Evolutionary conservation across 208 protist species (phyloP).

Genomic region (Sergeia podlipaevii): DNA sequence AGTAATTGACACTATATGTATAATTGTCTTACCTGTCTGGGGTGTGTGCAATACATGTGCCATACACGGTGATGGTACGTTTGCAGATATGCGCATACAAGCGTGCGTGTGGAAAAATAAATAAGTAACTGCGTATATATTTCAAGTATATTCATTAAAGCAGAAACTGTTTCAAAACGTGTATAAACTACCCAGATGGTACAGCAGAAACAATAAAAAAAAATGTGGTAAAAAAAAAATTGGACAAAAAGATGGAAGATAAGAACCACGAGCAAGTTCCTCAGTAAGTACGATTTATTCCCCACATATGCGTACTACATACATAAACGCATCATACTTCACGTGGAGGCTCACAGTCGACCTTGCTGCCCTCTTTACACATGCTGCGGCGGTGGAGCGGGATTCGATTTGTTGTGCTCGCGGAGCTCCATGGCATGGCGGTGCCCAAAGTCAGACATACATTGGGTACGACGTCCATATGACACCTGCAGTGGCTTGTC

Average conservation of each 20-base stretch:
- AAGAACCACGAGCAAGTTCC: neutral
- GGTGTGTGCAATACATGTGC: no score
- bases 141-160: no score
- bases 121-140: no score
- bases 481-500: slow-evolving; percentile 77
- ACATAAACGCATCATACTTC: no score
- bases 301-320: no score
- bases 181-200: no score
- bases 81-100: no score
- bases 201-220: neutral
- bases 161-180: no score
- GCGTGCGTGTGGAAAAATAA: no score
- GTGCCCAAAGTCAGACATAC: slow-evolving; percentile 57
- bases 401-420: slow-evolving; percentile 59
- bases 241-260: neutral
- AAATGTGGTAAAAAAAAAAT: neutral
- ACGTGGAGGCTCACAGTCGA: neutral
- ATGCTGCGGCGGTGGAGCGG: slow-evolving; percentile 33
- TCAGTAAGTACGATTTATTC: neutral
- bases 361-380: neutral
- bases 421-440: slow-evolving; percentile 55
- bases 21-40: no score
- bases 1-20: no score
- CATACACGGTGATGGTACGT: no score
- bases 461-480: slow-evolving; percentile 58